A percentile compares a stretch with the other conserved stretches of the same genome.
Conservation (phyloP, 2,329 filamentous ascomycete species). For the Ophiostoma perfectum region DNA sequence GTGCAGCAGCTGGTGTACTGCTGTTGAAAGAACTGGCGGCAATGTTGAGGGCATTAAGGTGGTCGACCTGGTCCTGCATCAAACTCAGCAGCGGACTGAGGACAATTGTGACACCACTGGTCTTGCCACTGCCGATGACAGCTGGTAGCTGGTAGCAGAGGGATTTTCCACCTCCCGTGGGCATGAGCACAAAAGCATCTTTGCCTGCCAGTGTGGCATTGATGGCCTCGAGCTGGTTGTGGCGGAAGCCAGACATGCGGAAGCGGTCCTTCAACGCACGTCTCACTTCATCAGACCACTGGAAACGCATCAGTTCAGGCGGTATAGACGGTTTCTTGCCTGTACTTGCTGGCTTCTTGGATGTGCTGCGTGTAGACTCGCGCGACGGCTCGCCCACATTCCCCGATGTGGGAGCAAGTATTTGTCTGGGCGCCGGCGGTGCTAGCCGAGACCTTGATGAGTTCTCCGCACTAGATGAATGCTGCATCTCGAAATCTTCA, state of each 20-base stretch:
- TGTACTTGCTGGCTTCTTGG: constrained; percentile 30
- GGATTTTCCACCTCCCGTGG: constrained; percentile 93
- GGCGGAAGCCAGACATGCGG: constrained; percentile 76
- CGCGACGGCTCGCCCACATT: constrained; percentile 36
- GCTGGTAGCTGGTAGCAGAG: constrained; percentile 94
- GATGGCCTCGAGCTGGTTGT: constrained; percentile 91
- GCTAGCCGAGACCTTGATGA: constrained; percentile 17
- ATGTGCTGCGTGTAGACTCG: constrained; percentile 34
- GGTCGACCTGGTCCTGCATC: constrained; percentile 94
- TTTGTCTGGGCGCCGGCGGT: constrained; percentile 31
- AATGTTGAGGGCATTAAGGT: constrained; percentile 68
- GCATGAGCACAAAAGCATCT: constrained; percentile 95
- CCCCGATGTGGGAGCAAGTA: constrained; percentile 46
- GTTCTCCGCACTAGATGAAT: constrained; percentile 31
- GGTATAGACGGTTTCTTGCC: constrained; percentile 37
- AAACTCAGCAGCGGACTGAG: constrained; percentile 91
- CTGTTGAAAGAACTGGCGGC: constrained; percentile 78
- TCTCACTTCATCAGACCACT: constrained; percentile 84
- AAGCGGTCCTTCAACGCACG: constrained; percentile 77
- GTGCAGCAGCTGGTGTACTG: constrained; percentile 59
- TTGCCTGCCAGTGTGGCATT: constrained; percentile 84
- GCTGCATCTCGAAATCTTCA: constrained; percentile 43
- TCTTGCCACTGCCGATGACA: constrained; percentile 73
- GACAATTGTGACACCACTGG: constrained; percentile 81
- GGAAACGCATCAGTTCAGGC: constrained; percentile 55